Percentiles rank a stretch among this genome's conserved stretches.
Evolutionary conservation across 2,329 filamentous ascomycete species (phyloP).

Genomic region (Epicoccum nigrum): DNA sequence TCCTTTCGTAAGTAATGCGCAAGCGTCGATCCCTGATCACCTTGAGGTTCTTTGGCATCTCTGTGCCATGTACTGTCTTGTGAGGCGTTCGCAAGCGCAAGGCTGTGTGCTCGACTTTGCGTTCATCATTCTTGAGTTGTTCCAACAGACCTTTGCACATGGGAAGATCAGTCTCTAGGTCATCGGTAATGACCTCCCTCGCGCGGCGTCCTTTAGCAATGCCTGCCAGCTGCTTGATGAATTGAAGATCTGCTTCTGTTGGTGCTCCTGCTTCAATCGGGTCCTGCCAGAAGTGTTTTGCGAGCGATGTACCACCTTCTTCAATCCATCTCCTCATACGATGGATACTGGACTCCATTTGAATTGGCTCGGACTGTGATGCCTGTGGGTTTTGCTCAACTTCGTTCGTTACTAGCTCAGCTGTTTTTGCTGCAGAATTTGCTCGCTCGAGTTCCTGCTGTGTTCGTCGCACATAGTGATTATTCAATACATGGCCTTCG

Average conservation of each 20-base stretch:
- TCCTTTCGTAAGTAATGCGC: slow-evolving; percentile 24
- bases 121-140: slow-evolving; percentile 35
- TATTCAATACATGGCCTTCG: slow-evolving; percentile 36
- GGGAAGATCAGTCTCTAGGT: slow-evolving; percentile 36
- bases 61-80: slow-evolving; percentile 1
- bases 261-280: slow-evolving; percentile 36
- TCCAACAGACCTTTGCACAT: slow-evolving; percentile 32
- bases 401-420: not conserved
- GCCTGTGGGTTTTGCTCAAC: not conserved
- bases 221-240: slow-evolving; percentile 25
- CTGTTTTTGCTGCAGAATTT: not conserved
- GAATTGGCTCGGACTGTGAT: not conserved
- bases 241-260: slow-evolving; percentile 27
- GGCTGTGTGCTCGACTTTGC: slow-evolving; percentile 15
- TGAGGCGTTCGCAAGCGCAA: slow-evolving; percentile 3
- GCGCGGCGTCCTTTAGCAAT: slow-evolving; percentile 31
- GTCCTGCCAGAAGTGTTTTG: slow-evolving; percentile 42
- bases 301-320: slow-evolving; percentile 30
- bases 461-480: slow-evolving; percentile 37
- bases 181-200: slow-evolving; percentile 31
- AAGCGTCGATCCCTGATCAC: slow-evolving; percentile 11
- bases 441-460: slow-evolving; percentile 27
- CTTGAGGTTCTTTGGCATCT: slow-evolving; percentile 6
- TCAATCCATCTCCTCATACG: slow-evolving; percentile 41
- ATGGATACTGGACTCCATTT: slow-evolving; percentile 35